phyloP scores from a whole-genome alignment of 2,329 filamentous ascomycete species.

The Teratosphaeria gauchensis region DNA sequence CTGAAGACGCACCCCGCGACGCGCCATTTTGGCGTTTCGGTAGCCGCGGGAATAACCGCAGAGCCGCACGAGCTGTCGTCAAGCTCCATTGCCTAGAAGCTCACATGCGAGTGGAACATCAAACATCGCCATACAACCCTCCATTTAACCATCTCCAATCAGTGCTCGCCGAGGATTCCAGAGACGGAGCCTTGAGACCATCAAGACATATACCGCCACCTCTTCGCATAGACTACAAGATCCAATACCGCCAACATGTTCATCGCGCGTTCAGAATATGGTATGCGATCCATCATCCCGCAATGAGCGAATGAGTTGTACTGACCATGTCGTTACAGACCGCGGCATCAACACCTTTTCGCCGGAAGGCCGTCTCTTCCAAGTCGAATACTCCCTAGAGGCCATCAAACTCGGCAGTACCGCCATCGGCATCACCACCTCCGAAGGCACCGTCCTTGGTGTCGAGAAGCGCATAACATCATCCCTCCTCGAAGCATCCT shows the following conservation, averaged over 20 bases:
- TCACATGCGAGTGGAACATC: not conserved
- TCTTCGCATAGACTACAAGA: not conserved
- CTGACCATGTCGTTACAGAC: constrained; percentile 47
- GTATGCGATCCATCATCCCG: constrained; percentile 41
- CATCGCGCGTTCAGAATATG: constrained; percentile 99
- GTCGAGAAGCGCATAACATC: constrained; percentile 99
- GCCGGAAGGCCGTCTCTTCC: constrained; percentile 97
- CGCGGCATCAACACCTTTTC: constrained; percentile 99
- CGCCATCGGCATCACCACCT: constrained; percentile 91
- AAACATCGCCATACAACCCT: not conserved
- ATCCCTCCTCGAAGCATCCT: constrained; percentile 91
- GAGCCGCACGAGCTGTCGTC: not conserved
- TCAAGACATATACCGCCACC: not conserved
- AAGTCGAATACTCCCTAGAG: constrained; percentile 99
- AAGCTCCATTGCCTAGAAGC: not conserved
- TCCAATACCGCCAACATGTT: constrained; percentile 65
- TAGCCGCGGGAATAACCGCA: not conserved
- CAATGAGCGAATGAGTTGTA: constrained; percentile 2
- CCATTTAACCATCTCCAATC: not conserved
- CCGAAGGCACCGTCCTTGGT: constrained; percentile 88
- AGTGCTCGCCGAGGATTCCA: too few species aligned
- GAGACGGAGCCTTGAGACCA: not conserved
- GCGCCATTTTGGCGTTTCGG: not conserved
- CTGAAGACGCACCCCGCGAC: not conserved
- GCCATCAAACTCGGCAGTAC: constrained; percentile 99